Base-by-base conservation (phyloP, 768 basidiomycete genomes). In the Mycena leptocephala region DNA sequence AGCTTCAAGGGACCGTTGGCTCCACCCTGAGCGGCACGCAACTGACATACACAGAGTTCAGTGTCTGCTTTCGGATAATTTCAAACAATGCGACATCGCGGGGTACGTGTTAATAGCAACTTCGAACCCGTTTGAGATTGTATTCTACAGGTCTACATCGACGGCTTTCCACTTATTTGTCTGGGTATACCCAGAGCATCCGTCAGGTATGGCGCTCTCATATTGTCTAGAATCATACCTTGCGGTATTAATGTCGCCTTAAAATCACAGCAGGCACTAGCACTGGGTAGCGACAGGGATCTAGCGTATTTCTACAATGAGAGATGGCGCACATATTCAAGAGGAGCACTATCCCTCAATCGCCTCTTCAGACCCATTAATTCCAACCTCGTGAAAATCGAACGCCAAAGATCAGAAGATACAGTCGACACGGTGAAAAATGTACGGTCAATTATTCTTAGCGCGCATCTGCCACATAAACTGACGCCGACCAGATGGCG, bases 121-220 rank as follows among this genome's bases (percentile, higher is more conserved):
- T 46, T 46, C 43, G 43, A 46, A 46, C 43, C 43, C 43, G 43
- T 46, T 46, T 46, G 43, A 46, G 43, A 46, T 53, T 53, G 51
- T 53, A 53, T 53, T 53, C 51, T 53, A 53, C 51, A 53, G 51
- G n/a, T 53, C 51, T 53, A 53, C 51, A 53, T 53, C 51, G 51
- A 53, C 51, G 51, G 51, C 51, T 53, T 53, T 53, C 51, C 24
- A 53, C 51, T 53, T 53, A 58, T 58, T 32, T 35, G 32, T 35
- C 59, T 35, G 59, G 59, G 59, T 61, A 61, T 61, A 61, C 59
- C 59, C 59, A 61, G 59, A 61, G 59, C 59, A 61, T 61, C 59
- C 59, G 59, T 61, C 59, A 61, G 59, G 59, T 61, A 61, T 61
- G 59, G 59, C 59, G 59, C 59, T 61, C 59, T 61, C 59, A 61